Conservation (phyloP, 768 basidiomycete species). For the Phallus indusiatus region DNA sequence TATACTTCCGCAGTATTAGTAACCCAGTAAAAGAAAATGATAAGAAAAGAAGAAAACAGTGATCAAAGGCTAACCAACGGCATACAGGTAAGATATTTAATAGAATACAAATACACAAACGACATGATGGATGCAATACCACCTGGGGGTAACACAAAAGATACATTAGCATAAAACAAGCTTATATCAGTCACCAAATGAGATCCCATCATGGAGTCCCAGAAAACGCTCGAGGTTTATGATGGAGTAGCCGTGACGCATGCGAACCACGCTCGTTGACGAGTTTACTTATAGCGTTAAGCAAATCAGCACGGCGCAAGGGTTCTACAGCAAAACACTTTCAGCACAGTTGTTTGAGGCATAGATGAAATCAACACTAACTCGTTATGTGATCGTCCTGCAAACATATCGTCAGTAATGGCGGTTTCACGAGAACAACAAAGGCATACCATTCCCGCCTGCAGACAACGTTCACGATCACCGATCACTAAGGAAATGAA, state of each 20-base stretch:
- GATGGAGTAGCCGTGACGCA: slow-evolving; percentile 7
- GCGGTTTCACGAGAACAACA: background rate
- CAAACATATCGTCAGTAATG: background rate
- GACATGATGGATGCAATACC: background rate
- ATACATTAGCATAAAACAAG: background rate
- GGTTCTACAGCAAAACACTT: slow-evolving; percentile 45
- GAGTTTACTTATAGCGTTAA: slow-evolving; percentile 76
- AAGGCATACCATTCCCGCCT: slow-evolving; percentile 49
- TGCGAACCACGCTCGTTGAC: slow-evolving; percentile 46
- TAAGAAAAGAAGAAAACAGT: background rate
- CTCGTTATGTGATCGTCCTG: slow-evolving; percentile 75
- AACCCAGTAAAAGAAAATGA: background rate
- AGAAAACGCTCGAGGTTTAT: background rate
- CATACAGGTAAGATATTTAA: background rate
- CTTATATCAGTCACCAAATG: background rate
- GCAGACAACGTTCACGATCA: slow-evolving; percentile 63
- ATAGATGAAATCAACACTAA: slow-evolving; percentile 27
- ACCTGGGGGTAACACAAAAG: background rate
- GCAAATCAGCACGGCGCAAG: slow-evolving; percentile 63
- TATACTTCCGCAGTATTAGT: background rate
- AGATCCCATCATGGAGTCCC: background rate
- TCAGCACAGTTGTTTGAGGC: background rate
- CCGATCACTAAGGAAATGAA: slow-evolving; percentile 64
- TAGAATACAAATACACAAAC: background rate
- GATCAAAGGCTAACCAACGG: background rate